Base-by-base conservation (phyloP, 2,329 filamentous ascomycete genomes). In the Elsinoe fawcettii region DNA sequence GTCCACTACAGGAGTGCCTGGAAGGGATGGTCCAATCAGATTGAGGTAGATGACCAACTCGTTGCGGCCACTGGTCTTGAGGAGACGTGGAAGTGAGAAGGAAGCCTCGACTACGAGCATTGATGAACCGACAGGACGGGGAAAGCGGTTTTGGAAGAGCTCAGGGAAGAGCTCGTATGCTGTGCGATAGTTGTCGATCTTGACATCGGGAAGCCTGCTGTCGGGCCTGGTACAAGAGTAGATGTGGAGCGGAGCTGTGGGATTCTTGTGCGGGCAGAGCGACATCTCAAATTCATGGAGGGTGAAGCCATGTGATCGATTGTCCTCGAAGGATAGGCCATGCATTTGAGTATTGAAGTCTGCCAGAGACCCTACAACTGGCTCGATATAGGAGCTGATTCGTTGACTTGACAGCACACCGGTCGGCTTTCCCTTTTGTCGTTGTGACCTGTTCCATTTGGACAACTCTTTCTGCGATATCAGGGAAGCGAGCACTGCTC, bases 321-420 rank as follows among this genome's bases (percentile, higher is more conserved):
- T 27, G 16, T 23, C 20, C 18, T 32, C 66, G 5, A 69, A 62
- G 53, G 70, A 66, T 16, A 70, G 68, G 14, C 63, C 61, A 4
- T 66, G 63, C 18, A 74, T 59, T n/a, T 65, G 64, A 2, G 72
- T 62, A 3, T 69, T 65, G 7, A 69, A 65, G 14, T 62, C 66
- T 30, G 64, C 60, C 4, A 68, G 69, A 51, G 68, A 68, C n/a
- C 63, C 63, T n/a, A 69, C 67, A 0, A 66, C 69, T 59, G 73
- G 70, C 27, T 27, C 58, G 39, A 37, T 65, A 25, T 37, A 30
- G 46, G 47, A 56, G 60, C 27, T 53, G 18, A 55, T 51, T 39
- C 27, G 22, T 25, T 39, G 34, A 36, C 11, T 43, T 39, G 51
- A 53, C 27, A 57, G 58, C 18, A 58, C 34, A 2, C 53, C 25